Evolutionary conservation across 345 rosid species (phyloP), one percentile per base, ranked within the genome.

Genomic region (Eucalyptus sp.): DNA sequence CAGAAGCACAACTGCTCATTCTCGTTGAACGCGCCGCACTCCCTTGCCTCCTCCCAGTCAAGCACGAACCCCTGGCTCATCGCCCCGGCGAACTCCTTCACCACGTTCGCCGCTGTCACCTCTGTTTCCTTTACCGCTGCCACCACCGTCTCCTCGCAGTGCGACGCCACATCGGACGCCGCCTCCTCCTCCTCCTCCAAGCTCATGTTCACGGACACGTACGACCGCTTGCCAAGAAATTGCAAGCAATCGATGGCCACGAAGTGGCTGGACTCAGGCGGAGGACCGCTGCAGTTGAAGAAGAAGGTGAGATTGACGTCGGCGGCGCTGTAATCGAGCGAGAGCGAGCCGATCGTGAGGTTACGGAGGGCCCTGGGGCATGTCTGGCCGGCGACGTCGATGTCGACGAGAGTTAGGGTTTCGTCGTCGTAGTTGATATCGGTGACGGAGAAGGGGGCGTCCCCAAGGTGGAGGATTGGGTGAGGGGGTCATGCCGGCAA

Each of bases 281-380:
- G 10, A n/a, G 22, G 22, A 31, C 11, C 22, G 17, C 11, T 66
- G 43, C 92, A 92, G 60, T 92, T 68, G 89, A 91, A 92, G 86
- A 91, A 88, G 50, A 91, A 92, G 22, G 86, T 91, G 60, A 92
- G 87, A 87, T 90, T 86, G 71, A 90, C 15, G 85, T 88, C 33
- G 44, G 27, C 29, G 24, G 48, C 8, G n/a, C 86, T 37, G 91
- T 86, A 86, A 46, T 17, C 6, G 13, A 91, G 76, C 4, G 93
- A 90, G 2, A 88, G 88, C 24, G 50, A 33, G 60, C 7, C 90
- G 4, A 91, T 10, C 24, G 88, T 90, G 43, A 91, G 83, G 88
- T 92, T 92, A 86, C 33, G 93, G 31, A 86, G 89, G 17, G 88
- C 89, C 60, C 88, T 89, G n/a, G 92, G 92, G 76, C 93, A 91